phyloP scores from a whole-genome alignment of 257 asterid genomes.

The Penstemon eatonii region DNA sequence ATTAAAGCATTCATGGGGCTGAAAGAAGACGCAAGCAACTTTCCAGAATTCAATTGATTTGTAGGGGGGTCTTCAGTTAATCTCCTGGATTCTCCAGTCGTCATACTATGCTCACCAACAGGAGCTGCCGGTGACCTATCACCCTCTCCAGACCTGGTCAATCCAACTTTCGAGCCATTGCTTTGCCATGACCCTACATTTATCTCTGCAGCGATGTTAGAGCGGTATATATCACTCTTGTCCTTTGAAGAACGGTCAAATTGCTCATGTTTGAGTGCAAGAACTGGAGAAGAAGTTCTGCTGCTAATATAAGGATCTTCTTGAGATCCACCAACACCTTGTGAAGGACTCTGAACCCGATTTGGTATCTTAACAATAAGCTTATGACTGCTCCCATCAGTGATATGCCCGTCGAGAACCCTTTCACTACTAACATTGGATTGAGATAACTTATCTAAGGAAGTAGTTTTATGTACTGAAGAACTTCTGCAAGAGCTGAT shows the following conservation, averaged over 20 bases:
- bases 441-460: conserved; percentile 52
- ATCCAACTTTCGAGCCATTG: conserved; percentile 48
- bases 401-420: conserved; percentile 44
- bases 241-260: conserved; percentile 41
- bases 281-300: conserved; percentile 59
- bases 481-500: conserved; percentile 44
- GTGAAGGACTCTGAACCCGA: conserved; percentile 65
- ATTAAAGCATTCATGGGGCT: conserved; percentile 93
- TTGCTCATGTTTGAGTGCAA: conserved; percentile 47
- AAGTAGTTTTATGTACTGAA: conserved; percentile 40
- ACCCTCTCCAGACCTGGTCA: conserved; percentile 54
- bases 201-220: conserved; percentile 41
- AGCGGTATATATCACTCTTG: conserved; percentile 45
- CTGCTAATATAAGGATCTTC: conserved; percentile 57
- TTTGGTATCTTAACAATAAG: conserved; percentile 78
- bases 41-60: conserved; percentile 42
- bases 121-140: conserved; percentile 45
- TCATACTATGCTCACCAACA: conserved; percentile 56
- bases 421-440: conserved; percentile 49
- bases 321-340: conserved; percentile 47
- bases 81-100: conserved; percentile 39
- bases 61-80: conserved; percentile 34
- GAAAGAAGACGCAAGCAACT: conserved; percentile 59
- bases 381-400: conserved; percentile 58
- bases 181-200: conserved; percentile 49